Base-by-base conservation (phyloP, 495 filamentous ascomycete species). In the Cercophora newfieldiana region DNA sequence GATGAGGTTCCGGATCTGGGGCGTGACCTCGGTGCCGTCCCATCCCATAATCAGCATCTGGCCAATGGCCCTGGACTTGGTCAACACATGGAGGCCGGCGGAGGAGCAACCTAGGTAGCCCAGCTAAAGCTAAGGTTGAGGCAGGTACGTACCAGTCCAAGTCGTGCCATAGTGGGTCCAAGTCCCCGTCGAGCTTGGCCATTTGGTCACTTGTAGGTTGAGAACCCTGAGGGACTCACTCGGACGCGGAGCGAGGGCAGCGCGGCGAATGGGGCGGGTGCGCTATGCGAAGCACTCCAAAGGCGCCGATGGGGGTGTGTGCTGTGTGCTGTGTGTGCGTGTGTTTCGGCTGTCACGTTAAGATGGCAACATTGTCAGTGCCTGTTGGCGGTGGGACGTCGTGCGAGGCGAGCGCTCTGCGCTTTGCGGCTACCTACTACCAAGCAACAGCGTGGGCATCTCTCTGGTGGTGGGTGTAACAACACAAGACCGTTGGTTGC, bases 1-100 rank as follows among this genome's bases (percentile, higher is more conserved):
- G 69, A 97, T 96, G 66, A 97, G 85, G 44, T 86, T 86, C 69
- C 88, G 88, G 69, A 97, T 95, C 77, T 93, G 90, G 55, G 90
- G 89, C 26, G 90, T 95, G 64, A 96, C 89, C 69, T 90, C 85
- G 53, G 92, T 94, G 64, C 92, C 92, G 83, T 97, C 92, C 81
- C 93, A 97, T 75, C 92, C 93, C 91, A 96, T 94, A 85, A 96
- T 94, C 79, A 96, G 89, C 78, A 96, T 87, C 83, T 96, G 92
- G 62, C 93, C 93, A 83, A 94, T 91, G 61, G 85, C 82, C 81
- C 82, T 85, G 75, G 5, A 53, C 2, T 6, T 5, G 50, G 53
- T 47, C 37, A n/a, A n/a, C n/a, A n/a, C 57, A 66, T 14, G 49
- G 4, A 56, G 26, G 61, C 56, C 54, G n/a, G n/a, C n/a, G n/a